Conservation (phyloP, 768 basidiomycete genomes). For the Boletus fagicola region DNA sequence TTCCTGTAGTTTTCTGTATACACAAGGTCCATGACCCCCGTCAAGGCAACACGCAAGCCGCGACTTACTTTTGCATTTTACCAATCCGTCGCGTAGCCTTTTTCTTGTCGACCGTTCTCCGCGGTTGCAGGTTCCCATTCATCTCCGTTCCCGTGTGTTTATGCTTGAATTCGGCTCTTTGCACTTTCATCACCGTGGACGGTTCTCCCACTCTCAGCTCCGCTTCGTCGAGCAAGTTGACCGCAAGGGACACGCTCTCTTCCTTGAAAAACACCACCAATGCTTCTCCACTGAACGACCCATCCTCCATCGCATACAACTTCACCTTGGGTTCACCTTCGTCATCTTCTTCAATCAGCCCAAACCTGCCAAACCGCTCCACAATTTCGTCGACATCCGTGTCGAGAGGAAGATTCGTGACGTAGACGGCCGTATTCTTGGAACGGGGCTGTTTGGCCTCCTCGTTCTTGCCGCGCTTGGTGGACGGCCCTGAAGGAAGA, state of each 20-base stretch:
- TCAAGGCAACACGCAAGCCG: not conserved
- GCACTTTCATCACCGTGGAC: conserved; percentile 67
- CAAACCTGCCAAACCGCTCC: conserved; percentile 88
- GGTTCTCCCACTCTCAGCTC: conserved; percentile 83
- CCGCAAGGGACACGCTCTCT: conserved; percentile 84
- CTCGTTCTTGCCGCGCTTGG: conserved; percentile 67
- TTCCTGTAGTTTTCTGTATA: conserved; percentile 77
- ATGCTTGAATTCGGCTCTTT: conserved; percentile 76
- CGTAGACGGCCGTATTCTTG: conserved; percentile 91
- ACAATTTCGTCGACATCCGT: conserved; percentile 71
- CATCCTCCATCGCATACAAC: conserved; percentile 87
- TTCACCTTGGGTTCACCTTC: conserved; percentile 93
- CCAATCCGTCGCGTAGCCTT: conserved; percentile 71
- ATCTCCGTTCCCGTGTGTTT: conserved; percentile 49
- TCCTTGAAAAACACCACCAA: conserved; percentile 97
- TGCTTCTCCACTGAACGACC: conserved; percentile 90
- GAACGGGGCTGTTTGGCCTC: conserved; percentile 56
- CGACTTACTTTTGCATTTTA: conserved; percentile 78
- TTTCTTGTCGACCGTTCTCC: conserved; percentile 75
- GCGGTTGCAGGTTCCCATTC: conserved; percentile 44
- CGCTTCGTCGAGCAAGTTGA: conserved; percentile 86
- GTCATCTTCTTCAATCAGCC: conserved; percentile 90
- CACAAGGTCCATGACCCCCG: not conserved
- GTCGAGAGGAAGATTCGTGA: conserved; percentile 79
- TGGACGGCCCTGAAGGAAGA: conserved; percentile 48